These are phyloP conservation scores for Blakeslea trispora DNA, from an alignment of 371 early-diverging fungal species.

Conservation along the genomic window DNA sequence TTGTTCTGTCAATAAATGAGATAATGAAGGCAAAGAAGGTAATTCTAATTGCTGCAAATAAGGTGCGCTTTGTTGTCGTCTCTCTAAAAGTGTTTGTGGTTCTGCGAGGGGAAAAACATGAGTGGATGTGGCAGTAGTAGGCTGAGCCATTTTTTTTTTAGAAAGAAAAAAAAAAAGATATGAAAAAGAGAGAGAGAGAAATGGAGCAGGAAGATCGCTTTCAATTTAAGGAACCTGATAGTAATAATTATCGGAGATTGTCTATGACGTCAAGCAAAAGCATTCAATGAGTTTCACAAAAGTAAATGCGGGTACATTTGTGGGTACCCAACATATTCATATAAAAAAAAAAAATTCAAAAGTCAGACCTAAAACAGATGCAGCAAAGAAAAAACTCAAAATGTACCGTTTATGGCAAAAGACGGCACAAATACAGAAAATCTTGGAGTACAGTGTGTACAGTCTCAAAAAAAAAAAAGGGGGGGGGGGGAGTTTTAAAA, in stretches of 20 bases:
- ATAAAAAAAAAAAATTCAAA: neutral
- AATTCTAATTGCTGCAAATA: constrained; percentile 37
- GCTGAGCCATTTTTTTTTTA: neutral
- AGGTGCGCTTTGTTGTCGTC: constrained; percentile 37
- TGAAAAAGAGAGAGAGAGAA: no score
- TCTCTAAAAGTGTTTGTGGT: constrained; percentile 24
- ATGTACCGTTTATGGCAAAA: no score
- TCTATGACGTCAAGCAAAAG: constrained; percentile 14
- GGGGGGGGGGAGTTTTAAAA: no score
- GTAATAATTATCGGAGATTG: constrained; percentile 5
- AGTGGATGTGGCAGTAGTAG: no score
- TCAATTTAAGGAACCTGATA: neutral
- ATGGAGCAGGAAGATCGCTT: neutral
- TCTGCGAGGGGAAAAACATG: neutral
- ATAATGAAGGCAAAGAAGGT: constrained; percentile 38
- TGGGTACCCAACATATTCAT: neutral
- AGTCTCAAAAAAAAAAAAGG: no score
- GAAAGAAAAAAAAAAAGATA: neutral
- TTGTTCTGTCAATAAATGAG: constrained; percentile 31
- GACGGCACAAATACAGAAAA: no score
- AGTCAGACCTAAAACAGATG: neutral
- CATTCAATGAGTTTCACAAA: constrained; percentile 1
- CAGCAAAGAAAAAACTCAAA: neutral
- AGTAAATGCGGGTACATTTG: neutral
- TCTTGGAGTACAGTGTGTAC: no score